phyloP scores from a whole-genome alignment of 441 rosid species.

The Pelargonium australe region DNA sequence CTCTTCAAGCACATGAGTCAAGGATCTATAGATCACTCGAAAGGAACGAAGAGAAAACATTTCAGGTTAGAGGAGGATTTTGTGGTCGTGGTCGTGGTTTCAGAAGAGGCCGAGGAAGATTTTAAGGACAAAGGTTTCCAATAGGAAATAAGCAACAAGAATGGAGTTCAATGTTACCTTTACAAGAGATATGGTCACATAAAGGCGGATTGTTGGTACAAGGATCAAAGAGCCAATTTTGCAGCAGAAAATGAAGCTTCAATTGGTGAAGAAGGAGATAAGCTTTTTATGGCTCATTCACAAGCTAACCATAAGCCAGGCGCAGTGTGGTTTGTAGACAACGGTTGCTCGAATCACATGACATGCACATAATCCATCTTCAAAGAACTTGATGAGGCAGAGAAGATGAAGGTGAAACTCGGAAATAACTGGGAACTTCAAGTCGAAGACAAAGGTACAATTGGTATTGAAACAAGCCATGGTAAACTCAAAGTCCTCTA shows the following conservation, averaged over 20 bases:
- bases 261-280: background rate
- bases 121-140: background rate
- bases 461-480: background rate
- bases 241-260: background rate
- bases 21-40: background rate
- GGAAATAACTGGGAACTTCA: background rate
- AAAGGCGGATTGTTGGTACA: background rate
- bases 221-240: background rate
- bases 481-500: background rate
- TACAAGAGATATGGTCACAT: background rate
- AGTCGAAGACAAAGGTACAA: background rate
- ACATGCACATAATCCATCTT: background rate
- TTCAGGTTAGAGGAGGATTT: background rate
- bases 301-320: background rate
- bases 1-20: background rate
- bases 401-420: background rate
- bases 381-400: background rate
- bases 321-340: background rate
- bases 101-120: background rate
- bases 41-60: background rate
- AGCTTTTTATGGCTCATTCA: background rate
- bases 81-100: background rate
- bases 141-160: too few species aligned
- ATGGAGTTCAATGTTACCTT: background rate
- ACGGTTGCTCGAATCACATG: background rate